phyloP scores from a whole-genome alignment of 176 grass and related monocot species.

The Rhipidocladum racemiflorum region DNA sequence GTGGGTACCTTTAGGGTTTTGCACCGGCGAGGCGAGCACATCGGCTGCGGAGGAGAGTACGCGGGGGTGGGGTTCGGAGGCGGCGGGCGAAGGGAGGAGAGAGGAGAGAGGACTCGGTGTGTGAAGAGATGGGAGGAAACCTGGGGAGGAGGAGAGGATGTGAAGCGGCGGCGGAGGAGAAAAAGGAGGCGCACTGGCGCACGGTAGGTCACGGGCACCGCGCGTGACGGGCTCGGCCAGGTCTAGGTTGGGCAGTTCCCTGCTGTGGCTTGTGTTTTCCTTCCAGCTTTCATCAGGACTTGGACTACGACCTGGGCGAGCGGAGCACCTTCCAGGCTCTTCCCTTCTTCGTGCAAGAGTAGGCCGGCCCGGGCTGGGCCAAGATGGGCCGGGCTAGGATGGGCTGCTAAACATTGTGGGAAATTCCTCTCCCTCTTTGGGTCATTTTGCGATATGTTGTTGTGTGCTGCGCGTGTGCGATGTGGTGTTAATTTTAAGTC shows the following conservation, averaged over 20 bases:
- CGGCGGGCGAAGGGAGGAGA: slow-evolving; percentile 12
- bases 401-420: no score
- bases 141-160: slow-evolving; percentile 8
- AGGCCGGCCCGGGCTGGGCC: no score
- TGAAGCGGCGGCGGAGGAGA: not conserved
- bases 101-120: slow-evolving; percentile 15
- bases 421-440: no score
- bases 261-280: not conserved
- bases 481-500: no score
- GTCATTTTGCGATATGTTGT: no score
- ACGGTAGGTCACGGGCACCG: slow-evolving; percentile 39
- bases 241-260: not conserved
- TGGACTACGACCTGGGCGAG: no score
- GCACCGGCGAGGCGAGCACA: slow-evolving; percentile 43
- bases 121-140: slow-evolving; percentile 16
- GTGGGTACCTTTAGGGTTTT: slow-evolving; percentile 47
- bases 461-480: no score
- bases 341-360: no score
- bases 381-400: no score
- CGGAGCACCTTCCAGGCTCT: no score
- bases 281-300: no score
- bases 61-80: not conserved
- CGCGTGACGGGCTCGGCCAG: slow-evolving; percentile 1
- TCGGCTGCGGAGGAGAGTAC: slow-evolving; percentile 14
- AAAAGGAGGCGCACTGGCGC: slow-evolving; percentile 21